Conservation (phyloP, 805 yeast species). For the Candida methanosorbosa region DNA sequence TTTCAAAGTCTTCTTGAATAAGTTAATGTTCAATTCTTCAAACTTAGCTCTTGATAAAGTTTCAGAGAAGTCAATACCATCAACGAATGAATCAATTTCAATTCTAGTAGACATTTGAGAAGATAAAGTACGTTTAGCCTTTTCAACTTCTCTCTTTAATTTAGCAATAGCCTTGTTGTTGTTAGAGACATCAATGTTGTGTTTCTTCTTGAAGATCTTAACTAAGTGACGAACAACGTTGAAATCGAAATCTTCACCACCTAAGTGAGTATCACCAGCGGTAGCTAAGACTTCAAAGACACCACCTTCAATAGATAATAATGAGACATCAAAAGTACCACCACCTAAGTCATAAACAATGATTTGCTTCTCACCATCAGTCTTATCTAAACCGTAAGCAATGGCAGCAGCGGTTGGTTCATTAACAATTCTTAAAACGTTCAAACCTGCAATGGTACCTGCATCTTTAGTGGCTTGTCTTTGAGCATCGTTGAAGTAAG, state of each 20-base stretch:
- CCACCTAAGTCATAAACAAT: conserved; percentile 95
- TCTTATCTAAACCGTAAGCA: conserved; percentile 88
- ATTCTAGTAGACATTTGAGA: conserved; percentile 93
- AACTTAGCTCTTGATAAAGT: conserved; percentile 95
- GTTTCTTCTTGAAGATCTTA: conserved; percentile 87
- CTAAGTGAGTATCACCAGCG: conserved; percentile 94
- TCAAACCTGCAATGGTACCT: conserved; percentile 85
- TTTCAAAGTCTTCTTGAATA: conserved; percentile 89
- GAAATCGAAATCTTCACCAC: conserved; percentile 95
- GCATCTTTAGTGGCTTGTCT: conserved; percentile 94
- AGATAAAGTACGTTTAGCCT: conserved; percentile 94
- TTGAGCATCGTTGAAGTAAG: conserved; percentile 89
- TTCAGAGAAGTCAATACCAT: conserved; percentile 94
- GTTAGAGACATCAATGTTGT: conserved; percentile 70
- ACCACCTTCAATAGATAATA: conserved; percentile 82
- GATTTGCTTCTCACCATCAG: conserved; percentile 78
- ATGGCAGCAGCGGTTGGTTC: conserved; percentile 98
- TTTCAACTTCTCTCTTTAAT: conserved; percentile 95
- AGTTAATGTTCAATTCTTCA: conserved; percentile 89
- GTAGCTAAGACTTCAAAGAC: conserved; percentile 90
- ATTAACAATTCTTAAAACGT: conserved; percentile 80
- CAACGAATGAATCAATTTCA: conserved; percentile 91
- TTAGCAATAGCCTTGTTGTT: conserved; percentile 86
- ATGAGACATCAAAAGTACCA: conserved; percentile 92
- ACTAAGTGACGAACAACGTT: conserved; percentile 82